phyloP scores from a whole-genome alignment of 2,329 filamentous ascomycete genomes.

The Myriosclerotinia scirpicola region DNA sequence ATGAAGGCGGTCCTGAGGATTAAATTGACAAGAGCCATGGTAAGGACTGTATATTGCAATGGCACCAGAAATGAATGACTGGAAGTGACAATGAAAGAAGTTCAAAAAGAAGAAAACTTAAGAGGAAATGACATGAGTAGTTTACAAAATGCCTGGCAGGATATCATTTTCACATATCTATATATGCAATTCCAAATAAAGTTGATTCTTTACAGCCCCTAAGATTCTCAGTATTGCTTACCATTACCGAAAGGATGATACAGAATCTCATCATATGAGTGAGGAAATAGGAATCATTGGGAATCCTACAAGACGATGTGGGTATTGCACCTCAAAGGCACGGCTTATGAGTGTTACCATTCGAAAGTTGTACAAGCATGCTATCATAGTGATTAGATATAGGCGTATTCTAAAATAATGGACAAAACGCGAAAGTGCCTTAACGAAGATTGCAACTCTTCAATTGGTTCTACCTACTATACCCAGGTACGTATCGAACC shows the following conservation, averaged over 20 bases:
- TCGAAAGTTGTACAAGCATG: background rate
- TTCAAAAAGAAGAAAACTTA: background rate
- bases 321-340: background rate
- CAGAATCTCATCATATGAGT: background rate
- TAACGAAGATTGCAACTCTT: fast-evolving
- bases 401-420: background rate
- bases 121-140: background rate
- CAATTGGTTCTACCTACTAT: background rate
- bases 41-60: background rate
- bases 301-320: slow-evolving; percentile 2
- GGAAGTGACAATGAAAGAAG: background rate
- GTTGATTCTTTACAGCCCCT: background rate
- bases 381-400: background rate
- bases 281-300: background rate
- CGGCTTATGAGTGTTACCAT: background rate
- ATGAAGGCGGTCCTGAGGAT: slow-evolving; percentile 7
- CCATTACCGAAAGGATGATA: background rate
- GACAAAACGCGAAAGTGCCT: background rate
- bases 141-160: background rate
- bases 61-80: background rate
- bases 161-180: background rate
- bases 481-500: background rate
- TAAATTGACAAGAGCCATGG: background rate
- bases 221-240: background rate
- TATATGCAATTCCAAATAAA: background rate